Percentiles rank a stretch among this genome's conserved stretches.
Conservation (phyloP, 805 yeast species). For the Debaryomyces tyrocola region DNA sequence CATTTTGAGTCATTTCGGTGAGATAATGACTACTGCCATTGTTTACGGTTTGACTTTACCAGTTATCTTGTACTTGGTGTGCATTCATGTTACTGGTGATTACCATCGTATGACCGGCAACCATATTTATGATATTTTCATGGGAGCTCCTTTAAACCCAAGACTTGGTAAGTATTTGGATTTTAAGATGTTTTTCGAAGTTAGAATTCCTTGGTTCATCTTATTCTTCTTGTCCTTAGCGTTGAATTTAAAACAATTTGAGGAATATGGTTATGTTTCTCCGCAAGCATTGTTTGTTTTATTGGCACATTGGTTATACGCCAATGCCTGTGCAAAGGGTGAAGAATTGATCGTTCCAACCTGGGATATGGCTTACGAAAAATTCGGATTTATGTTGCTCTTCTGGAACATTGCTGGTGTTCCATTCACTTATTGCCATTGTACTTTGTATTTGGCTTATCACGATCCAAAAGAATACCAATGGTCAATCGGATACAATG, state of each 20-base stretch:
- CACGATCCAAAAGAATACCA: slow-evolving; percentile 83
- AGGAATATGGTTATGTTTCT: slow-evolving; percentile 73
- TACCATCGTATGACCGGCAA: slow-evolving; percentile 92
- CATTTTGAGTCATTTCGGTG: slow-evolving; percentile 80
- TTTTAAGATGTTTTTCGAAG: slow-evolving; percentile 96
- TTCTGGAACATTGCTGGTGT: slow-evolving; percentile 99
- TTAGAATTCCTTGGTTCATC: slow-evolving; percentile 95
- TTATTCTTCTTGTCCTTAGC: slow-evolving; percentile 75
- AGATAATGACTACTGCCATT: slow-evolving; percentile 91
- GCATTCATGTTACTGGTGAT: slow-evolving; percentile 65
- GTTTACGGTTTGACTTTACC: slow-evolving; percentile 72
- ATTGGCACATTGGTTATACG: slow-evolving; percentile 90
- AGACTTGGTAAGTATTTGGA: slow-evolving; percentile 85
- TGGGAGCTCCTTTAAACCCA: slow-evolving; percentile 98
- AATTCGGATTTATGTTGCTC: slow-evolving; percentile 97
- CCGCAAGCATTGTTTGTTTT: slow-evolving; percentile 73
- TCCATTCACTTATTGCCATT: slow-evolving; percentile 96
- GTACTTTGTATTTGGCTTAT: slow-evolving; percentile 78
- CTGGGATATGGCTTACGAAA: slow-evolving; percentile 99
- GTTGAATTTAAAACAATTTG: slow-evolving; percentile 76
- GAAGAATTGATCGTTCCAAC: slow-evolving; percentile 97
- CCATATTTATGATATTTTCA: slow-evolving; percentile 84
- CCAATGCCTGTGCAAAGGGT: slow-evolving; percentile 96
- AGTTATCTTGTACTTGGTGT: slow-evolving; percentile 65
- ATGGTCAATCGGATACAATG: slow-evolving; percentile 65